These are phyloP conservation scores for Symbiodinium pilosum DNA, from an alignment of 73 alveolate species.

Conservation along the genomic window DNA sequence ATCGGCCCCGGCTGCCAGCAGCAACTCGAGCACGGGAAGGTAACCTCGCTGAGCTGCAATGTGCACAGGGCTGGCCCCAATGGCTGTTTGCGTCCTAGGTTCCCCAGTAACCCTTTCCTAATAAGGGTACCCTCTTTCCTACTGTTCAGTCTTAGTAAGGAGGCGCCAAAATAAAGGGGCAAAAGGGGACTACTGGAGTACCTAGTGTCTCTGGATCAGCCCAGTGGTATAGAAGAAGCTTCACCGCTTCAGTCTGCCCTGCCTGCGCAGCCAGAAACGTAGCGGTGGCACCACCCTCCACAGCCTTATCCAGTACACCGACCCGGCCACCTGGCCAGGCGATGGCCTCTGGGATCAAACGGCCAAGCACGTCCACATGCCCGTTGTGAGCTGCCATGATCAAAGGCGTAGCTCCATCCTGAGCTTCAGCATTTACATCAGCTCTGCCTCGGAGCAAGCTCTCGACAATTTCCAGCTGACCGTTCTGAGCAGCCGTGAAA, in stretches of 20 bases:
- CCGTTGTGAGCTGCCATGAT: constrained; percentile 1
- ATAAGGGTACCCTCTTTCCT: no score
- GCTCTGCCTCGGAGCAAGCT: neutral
- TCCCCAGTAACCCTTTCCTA: no score
- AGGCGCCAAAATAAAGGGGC: no score
- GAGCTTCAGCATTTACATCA: neutral
- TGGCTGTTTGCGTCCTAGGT: neutral
- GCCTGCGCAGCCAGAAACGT: neutral
- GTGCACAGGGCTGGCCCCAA: neutral
- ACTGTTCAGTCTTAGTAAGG: no score
- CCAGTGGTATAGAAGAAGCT: neutral
- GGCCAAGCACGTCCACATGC: neutral
- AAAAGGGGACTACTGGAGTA: no score
- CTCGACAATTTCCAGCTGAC: neutral
- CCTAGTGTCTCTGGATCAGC: no score
- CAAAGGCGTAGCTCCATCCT: neutral
- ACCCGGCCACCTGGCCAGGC: neutral
- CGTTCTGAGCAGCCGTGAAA: neutral
- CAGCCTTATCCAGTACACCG: neutral
- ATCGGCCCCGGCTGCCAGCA: neutral
- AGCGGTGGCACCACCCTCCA: neutral
- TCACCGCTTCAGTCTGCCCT: neutral
- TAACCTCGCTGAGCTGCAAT: neutral
- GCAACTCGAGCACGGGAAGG: neutral
- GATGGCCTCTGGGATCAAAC: neutral